These are phyloP conservation scores for Amoebophrya sp. DNA, from an alignment of 169 alveolate genomes.

Conservation along the genomic window DNA sequence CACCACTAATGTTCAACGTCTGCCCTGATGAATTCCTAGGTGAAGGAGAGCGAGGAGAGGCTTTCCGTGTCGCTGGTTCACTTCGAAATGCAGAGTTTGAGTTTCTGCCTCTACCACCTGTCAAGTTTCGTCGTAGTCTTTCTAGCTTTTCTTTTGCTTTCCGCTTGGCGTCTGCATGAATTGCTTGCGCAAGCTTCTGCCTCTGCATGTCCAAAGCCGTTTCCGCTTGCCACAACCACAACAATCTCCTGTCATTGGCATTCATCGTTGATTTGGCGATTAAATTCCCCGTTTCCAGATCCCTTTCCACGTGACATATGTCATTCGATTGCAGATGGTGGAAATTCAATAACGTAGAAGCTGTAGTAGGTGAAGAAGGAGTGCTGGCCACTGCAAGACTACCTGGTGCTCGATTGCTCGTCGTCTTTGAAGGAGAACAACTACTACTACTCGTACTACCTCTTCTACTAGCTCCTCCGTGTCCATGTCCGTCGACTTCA, in stretches of 20 bases:
- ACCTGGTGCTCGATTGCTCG: neutral
- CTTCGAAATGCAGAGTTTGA: too few species aligned
- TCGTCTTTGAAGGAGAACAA: neutral
- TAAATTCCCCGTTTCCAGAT: neutral
- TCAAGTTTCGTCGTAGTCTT: neutral
- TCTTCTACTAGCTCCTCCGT: neutral
- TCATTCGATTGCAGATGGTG: neutral
- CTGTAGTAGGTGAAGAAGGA: too few species aligned
- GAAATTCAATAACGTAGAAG: too few species aligned
- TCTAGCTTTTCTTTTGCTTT: neutral
- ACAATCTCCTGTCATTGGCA: neutral
- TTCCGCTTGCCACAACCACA: neutral
- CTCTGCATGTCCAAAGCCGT: neutral
- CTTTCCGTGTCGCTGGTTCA: too few species aligned
- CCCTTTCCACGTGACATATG: neutral
- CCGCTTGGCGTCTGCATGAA: neutral
- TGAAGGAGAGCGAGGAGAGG: too few species aligned
- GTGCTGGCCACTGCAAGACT: neutral
- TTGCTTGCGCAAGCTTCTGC: neutral
- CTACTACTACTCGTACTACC: neutral
- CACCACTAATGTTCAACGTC: neutral
- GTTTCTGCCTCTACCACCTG: too few species aligned
- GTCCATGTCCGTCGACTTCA: neutral
- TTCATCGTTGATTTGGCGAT: neutral
- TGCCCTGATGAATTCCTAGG: too few species aligned